Evolutionary conservation across 2,329 filamentous ascomycete species (phyloP).

Genomic region (Aspergillus calidoustus): DNA sequence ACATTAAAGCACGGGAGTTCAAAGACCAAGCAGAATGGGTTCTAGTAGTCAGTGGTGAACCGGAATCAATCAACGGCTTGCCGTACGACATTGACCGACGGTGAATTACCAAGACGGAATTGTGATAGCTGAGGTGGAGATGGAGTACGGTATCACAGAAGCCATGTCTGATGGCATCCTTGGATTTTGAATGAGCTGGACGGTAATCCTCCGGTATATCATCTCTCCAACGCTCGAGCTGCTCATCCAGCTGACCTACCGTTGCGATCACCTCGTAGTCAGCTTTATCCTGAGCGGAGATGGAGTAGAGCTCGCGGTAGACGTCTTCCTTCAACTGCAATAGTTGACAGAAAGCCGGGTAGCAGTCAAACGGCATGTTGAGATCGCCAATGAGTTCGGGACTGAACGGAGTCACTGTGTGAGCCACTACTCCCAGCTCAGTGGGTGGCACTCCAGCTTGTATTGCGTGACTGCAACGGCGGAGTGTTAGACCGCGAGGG

Average conservation of each 20-base stretch:
- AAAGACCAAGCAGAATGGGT: neutral
- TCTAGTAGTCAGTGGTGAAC: too few species aligned
- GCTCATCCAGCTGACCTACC: constrained; percentile 3
- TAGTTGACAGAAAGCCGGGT: neutral
- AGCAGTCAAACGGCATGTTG: constrained; percentile 1
- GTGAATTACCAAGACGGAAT: neutral
- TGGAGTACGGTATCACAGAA: neutral
- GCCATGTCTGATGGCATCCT: neutral
- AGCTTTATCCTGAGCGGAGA: neutral
- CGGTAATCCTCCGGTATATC: constrained; percentile 9
- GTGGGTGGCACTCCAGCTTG: neutral
- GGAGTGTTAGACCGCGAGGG: neutral
- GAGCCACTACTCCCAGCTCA: neutral
- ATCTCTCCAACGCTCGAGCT: constrained; percentile 7
- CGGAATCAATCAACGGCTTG: neutral
- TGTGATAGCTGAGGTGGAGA: neutral
- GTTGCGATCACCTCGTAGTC: constrained; percentile 1
- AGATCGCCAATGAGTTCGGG: neutral
- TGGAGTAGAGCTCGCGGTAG: constrained; percentile 8
- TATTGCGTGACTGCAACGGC: neutral
- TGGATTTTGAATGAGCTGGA: neutral
- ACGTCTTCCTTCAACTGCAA: neutral
- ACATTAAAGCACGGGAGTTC: neutral
- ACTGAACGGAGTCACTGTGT: neutral
- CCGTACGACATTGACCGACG: neutral